Conservation (phyloP, 2,329 filamentous ascomycete genomes). For the Cladosporium sp. region DNA sequence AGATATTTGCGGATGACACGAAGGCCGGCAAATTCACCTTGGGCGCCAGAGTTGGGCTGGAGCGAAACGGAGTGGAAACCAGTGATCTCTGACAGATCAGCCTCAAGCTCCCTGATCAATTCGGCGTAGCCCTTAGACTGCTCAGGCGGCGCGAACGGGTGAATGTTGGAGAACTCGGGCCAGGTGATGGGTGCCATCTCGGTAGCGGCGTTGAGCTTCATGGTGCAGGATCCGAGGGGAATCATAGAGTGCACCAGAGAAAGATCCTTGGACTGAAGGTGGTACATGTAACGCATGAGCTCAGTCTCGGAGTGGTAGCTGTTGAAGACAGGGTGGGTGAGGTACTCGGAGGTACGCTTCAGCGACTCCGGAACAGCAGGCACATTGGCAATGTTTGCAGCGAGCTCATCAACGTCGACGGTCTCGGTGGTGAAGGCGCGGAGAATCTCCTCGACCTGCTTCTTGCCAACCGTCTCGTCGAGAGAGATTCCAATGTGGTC, state of each 20-base stretch:
- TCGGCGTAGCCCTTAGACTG: conserved; percentile 67
- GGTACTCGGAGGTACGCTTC: conserved; percentile 70
- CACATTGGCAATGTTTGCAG: conserved; percentile 31
- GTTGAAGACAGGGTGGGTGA: conserved; percentile 94
- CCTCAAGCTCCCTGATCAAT: conserved; percentile 71
- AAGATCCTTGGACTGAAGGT: conserved; percentile 90
- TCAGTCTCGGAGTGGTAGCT: conserved; percentile 93
- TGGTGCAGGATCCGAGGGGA: conserved; percentile 92
- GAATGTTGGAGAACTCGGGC: conserved; percentile 73
- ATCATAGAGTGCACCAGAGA: conserved; percentile 98
- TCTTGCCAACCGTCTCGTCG: conserved; percentile 68
- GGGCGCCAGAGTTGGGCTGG: conserved; percentile 93
- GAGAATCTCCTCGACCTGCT: conserved; percentile 59
- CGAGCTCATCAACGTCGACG: conserved; percentile 36
- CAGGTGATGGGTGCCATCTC: conserved; percentile 88
- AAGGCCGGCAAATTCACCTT: conserved; percentile 91
- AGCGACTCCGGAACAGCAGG: conserved; percentile 58
- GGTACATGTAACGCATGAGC: conserved; percentile 87
- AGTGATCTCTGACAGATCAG: conserved; percentile 78
- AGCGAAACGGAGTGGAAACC: conserved; percentile 87
- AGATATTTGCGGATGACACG: conserved; percentile 85
- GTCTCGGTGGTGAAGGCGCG: conserved; percentile 54
- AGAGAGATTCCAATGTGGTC: conserved; percentile 70
- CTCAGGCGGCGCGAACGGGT: conserved; percentile 71
- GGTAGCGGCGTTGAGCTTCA: conserved; percentile 94